Evolutionary conservation across 2,329 filamentous ascomycete species (phyloP).

Genomic region (Diaporthe caulivora): DNA sequence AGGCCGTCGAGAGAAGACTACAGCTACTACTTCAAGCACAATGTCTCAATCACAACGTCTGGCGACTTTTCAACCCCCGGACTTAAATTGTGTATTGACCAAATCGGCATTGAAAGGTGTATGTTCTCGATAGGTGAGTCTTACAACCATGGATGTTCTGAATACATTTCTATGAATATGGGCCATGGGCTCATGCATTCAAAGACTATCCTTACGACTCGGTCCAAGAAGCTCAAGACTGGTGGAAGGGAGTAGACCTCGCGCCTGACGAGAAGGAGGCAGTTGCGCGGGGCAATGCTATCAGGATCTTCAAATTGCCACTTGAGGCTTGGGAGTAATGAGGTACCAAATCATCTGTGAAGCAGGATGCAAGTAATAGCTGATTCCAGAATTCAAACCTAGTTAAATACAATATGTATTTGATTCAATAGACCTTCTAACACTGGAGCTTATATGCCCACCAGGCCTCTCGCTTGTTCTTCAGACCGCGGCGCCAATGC

Average conservation of each 20-base stretch:
- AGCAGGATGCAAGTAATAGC: too few species aligned
- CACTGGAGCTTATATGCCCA: too few species aligned
- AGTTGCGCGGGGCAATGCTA: slow-evolving; percentile 48
- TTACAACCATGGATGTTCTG: background rate
- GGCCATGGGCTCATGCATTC: slow-evolving; percentile 28
- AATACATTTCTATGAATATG: too few species aligned
- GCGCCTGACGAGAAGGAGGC: slow-evolving; percentile 45
- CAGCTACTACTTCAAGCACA: slow-evolving; percentile 54
- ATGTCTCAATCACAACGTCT: slow-evolving; percentile 56
- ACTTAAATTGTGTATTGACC: slow-evolving; percentile 55
- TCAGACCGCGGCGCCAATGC: too few species aligned
- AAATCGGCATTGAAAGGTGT: slow-evolving; percentile 54
- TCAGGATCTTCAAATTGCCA: slow-evolving; percentile 50
- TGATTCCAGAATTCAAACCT: too few species aligned
- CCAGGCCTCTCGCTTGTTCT: too few species aligned
- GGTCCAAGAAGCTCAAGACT: slow-evolving; percentile 49
- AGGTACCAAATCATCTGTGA: too few species aligned
- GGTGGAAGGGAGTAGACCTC: slow-evolving; percentile 50
- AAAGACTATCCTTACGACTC: slow-evolving; percentile 52
- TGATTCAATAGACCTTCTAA: too few species aligned
- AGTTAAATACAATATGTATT: too few species aligned
- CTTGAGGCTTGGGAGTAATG: slow-evolving; percentile 38
- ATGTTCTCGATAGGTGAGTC: slow-evolving; percentile 55
- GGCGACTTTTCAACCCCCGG: slow-evolving; percentile 55
- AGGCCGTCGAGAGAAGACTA: slow-evolving; percentile 56